phyloP scores from a whole-genome alignment of 2,329 filamentous ascomycete genomes.

The Alternaria novae-zelandiae region DNA sequence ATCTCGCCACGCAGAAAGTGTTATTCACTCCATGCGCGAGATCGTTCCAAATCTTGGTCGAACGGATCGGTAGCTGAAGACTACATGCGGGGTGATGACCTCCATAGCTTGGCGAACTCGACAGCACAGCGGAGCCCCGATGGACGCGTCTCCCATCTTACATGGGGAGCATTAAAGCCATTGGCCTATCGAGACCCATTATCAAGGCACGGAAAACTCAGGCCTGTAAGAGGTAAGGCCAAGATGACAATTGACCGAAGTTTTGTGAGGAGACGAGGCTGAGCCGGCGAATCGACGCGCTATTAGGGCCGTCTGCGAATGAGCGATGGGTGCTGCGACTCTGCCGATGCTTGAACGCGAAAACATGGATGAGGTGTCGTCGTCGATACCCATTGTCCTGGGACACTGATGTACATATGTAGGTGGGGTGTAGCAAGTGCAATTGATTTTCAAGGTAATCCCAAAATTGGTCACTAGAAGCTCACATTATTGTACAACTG shows the following conservation, averaged over 20 bases:
- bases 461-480: not conserved
- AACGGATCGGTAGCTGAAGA: not conserved
- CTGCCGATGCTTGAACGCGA: constrained; percentile 4
- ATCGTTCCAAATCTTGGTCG: not conserved
- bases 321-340: constrained; percentile 1
- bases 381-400: not conserved
- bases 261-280: not conserved
- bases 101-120: not conserved
- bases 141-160: not conserved
- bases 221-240: not conserved
- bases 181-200: not conserved
- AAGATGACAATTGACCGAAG: not conserved
- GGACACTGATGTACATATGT: not conserved
- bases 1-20: not conserved
- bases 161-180: not conserved
- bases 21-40: not conserved
- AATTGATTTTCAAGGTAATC: not conserved
- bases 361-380: not conserved
- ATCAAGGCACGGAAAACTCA: not conserved
- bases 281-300: constrained; percentile 4
- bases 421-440: not conserved
- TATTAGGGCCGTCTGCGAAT: constrained; percentile 2
- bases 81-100: not conserved
- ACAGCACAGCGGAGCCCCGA: not conserved
- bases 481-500: not conserved